Conservation (phyloP, 73 alveolate genomes). For the Tetrahymena elliotti region DNA sequence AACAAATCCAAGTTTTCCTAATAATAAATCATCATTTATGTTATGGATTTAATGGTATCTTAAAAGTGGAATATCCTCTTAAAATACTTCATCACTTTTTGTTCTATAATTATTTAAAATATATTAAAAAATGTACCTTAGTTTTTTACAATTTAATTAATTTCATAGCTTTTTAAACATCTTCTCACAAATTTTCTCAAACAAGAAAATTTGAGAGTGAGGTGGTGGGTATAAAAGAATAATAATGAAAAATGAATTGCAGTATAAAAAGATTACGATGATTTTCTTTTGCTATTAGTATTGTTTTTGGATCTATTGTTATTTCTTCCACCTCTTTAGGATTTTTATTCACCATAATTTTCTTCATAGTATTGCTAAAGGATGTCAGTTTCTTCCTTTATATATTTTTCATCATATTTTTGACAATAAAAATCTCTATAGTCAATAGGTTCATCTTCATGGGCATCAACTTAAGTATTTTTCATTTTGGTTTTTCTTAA, state of each 20-base stretch:
- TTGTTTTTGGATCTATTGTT: not conserved
- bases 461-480: constrained; percentile 16
- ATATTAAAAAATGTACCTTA: too few relatives aligned
- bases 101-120: not conserved
- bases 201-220: too few relatives aligned
- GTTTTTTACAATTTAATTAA: too few relatives aligned
- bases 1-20: constrained; percentile 9
- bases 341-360: constrained; percentile 6
- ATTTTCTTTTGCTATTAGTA: not conserved
- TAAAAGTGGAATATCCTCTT: constrained; percentile 18
- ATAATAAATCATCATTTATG: not conserved
- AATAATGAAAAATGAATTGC: too few relatives aligned
- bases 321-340: not conserved
- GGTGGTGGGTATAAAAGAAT: too few relatives aligned
- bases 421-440: constrained; percentile 22
- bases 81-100: not conserved
- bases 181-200: too few relatives aligned
- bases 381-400: not conserved
- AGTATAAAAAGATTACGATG: not conserved
- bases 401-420: not conserved
- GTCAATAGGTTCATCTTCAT: constrained; percentile 25
- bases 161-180: too few relatives aligned
- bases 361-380: not conserved
- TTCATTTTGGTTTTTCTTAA: constrained; percentile 16
- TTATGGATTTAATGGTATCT: constrained; percentile 1